phyloP scores from a whole-genome alignment of 257 asterid genomes.

The Coffea eugenioides region DNA sequence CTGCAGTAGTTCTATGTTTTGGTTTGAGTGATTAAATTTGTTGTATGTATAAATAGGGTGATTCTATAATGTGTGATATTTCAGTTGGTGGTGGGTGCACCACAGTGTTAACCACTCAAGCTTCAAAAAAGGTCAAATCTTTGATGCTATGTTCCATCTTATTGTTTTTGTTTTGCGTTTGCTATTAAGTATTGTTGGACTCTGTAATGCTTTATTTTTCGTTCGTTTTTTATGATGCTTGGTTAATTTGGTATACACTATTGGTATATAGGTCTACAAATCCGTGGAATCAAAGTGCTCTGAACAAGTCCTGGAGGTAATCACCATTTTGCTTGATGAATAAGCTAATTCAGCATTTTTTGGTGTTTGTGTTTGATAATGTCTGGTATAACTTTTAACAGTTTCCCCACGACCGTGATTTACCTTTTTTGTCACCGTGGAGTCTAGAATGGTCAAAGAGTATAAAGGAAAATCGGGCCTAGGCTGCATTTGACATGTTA shows the following conservation, averaged over 20 bases:
- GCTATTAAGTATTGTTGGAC: neutral
- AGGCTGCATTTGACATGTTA: too few species aligned
- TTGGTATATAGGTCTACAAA: conserved; percentile 67
- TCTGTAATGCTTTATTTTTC: neutral
- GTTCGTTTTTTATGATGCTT: neutral
- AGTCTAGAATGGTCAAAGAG: neutral
- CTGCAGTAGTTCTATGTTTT: neutral
- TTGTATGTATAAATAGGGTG: conserved; percentile 54
- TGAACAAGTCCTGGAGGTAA: conserved; percentile 75
- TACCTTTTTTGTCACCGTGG: neutral
- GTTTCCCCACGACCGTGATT: neutral
- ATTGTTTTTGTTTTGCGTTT: neutral
- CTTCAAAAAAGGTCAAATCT: conserved; percentile 80
- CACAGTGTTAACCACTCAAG: conserved; percentile 90
- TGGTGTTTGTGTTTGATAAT: neutral
- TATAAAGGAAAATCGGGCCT: neutral
- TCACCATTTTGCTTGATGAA: neutral
- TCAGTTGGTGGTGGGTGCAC: conserved; percentile 66
- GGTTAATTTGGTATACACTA: neutral
- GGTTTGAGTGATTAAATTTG: neutral
- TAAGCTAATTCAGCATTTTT: neutral
- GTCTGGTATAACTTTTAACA: neutral
- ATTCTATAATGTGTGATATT: conserved; percentile 56
- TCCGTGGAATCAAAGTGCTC: conserved; percentile 63
- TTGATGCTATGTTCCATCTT: conserved; percentile 5